Conservation (phyloP, 2,329 filamentous ascomycete species). For the Trichoderma brevicompactum region DNA sequence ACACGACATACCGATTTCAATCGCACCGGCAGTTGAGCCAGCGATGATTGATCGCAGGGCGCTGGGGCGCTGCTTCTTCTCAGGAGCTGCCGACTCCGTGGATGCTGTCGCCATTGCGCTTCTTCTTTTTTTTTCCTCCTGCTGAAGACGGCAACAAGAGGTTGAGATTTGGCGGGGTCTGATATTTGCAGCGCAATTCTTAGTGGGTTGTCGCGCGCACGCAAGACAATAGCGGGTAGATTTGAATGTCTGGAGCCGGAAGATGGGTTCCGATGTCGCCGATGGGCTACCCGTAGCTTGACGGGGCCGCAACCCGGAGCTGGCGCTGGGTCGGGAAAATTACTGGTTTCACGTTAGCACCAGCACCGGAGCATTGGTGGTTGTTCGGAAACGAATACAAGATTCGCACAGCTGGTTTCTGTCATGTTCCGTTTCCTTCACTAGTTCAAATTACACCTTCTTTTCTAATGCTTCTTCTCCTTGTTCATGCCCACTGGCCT, state of each 20-base stretch:
- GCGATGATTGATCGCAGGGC: conserved; percentile 87
- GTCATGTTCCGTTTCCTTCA: too few species aligned
- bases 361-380: neutral
- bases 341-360: conserved; percentile 20
- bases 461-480: too few species aligned
- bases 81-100: conserved; percentile 34
- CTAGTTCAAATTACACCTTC: too few species aligned
- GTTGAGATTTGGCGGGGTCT: neutral
- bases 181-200: neutral
- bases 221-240: neutral
- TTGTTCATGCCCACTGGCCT: neutral
- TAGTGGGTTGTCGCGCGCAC: neutral
- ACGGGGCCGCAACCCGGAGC: conserved; percentile 22
- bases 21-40: conserved; percentile 88
- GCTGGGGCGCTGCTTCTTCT: conserved; percentile 64
- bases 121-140: conserved; percentile 15
- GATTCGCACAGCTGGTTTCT: neutral
- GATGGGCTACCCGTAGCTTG: neutral
- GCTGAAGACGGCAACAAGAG: neutral
- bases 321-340: conserved; percentile 26
- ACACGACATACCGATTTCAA: conserved; percentile 78
- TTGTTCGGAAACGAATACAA: neutral
- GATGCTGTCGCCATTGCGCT: conserved; percentile 38
- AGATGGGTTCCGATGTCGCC: conserved; percentile 30
- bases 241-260: conserved; percentile 24